phyloP scores from a whole-genome alignment of 345 rosid genomes.

The Hevea brasiliensis region DNA sequence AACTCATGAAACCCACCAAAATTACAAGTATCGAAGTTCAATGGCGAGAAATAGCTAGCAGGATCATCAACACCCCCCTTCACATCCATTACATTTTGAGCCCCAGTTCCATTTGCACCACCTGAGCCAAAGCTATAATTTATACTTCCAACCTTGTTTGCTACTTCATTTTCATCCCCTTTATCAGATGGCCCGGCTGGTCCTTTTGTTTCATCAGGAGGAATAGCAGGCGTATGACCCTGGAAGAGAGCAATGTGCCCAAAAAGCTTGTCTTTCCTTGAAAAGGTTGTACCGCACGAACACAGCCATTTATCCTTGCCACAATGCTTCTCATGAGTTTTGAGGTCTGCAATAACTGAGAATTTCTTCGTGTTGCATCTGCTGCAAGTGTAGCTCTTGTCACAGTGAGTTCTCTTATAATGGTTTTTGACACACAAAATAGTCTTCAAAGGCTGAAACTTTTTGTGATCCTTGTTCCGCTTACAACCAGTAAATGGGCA shows the following conservation, averaged over 20 bases:
- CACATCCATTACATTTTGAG: constrained; percentile 44
- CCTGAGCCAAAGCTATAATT: constrained; percentile 39
- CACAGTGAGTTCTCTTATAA: constrained; percentile 94
- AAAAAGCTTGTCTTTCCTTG: constrained; percentile 96
- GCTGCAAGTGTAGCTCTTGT: constrained; percentile 87
- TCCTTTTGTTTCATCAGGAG: constrained; percentile 64
- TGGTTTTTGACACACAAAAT: constrained; percentile 93
- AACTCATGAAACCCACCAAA: constrained; percentile 85
- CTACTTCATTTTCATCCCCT: constrained; percentile 40
- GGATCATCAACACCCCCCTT: constrained; percentile 58
- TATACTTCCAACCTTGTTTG: constrained; percentile 37
- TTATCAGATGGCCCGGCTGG: constrained; percentile 39
- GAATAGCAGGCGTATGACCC: constrained; percentile 95
- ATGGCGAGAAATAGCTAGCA: constrained; percentile 55
- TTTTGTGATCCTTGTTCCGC: constrained; percentile 95
- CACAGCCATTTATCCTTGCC: constrained; percentile 98
- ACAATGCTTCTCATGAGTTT: constrained; percentile 98
- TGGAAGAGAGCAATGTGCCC: constrained; percentile 95
- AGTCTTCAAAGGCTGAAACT: constrained; percentile 94
- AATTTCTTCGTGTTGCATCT: constrained; percentile 93
- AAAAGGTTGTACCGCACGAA: constrained; percentile 94
- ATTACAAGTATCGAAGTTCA: constrained; percentile 69
- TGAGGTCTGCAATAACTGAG: constrained; percentile 91
- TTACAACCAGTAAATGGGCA: constrained; percentile 94
- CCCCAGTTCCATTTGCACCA: constrained; percentile 31